Evolutionary conservation across 345 rosid species (phyloP).

Genomic region (Eucalyptus grandis): DNA sequence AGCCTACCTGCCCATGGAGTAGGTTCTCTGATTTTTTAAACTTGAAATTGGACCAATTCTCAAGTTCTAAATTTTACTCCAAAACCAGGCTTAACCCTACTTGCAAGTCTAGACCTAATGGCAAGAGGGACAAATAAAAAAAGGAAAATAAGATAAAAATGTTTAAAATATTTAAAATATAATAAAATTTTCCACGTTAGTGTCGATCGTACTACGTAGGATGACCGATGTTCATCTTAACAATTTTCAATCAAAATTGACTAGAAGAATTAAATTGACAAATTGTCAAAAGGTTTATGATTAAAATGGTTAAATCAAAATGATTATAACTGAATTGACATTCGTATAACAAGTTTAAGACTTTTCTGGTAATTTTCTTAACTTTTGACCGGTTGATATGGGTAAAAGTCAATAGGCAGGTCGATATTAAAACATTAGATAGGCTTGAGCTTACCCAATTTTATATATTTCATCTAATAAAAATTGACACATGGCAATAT

Average conservation of each 20-base stretch:
- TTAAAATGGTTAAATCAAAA: not conserved
- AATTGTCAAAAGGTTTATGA: fast-evolving
- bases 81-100: not conserved
- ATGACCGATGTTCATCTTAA: fast-evolving
- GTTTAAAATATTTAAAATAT: not conserved
- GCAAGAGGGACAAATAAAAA: not conserved
- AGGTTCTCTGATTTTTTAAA: too few species aligned
- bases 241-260: not conserved
- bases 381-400: not conserved
- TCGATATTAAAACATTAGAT: not conserved
- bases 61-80: too few species aligned
- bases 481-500: not conserved
- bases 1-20: too few species aligned
- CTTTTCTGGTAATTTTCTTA: not conserved
- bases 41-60: too few species aligned
- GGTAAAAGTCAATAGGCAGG: not conserved
- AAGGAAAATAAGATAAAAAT: not conserved
- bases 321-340: not conserved
- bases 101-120: not conserved
- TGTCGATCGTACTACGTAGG: fast-evolving
- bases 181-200: not conserved
- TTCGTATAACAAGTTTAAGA: not conserved
- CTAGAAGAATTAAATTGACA: fast-evolving
- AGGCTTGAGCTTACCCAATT: not conserved
- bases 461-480: not conserved